Evolutionary conservation across 2,329 filamentous ascomycete genomes (phyloP).

Genomic region (Didymella segeticola): DNA sequence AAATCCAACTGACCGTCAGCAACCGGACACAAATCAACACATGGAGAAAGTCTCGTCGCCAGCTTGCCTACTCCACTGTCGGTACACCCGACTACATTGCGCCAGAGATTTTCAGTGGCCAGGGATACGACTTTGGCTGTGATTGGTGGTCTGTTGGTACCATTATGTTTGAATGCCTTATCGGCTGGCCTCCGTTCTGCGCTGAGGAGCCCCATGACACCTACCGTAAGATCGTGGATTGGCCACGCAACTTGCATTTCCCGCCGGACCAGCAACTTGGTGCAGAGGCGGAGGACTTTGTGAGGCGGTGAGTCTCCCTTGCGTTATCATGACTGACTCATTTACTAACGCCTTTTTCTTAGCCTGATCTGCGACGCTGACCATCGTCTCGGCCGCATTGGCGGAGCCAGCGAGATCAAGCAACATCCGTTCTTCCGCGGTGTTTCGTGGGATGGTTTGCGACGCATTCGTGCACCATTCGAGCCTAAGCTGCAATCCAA

Average conservation of each 20-base stretch:
- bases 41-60: conserved; percentile 92
- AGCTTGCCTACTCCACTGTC: conserved; percentile 98
- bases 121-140: conserved; percentile 95
- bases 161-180: conserved; percentile 99
- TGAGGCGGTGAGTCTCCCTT: conserved; percentile 73
- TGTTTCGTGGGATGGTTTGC: conserved; percentile 91
- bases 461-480: conserved; percentile 92
- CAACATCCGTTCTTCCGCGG: conserved; percentile 94
- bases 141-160: conserved; percentile 99
- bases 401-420: conserved; percentile 91
- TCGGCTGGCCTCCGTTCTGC: conserved; percentile 99
- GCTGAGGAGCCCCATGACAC: conserved; percentile 97
- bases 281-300: conserved; percentile 87
- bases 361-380: conserved; percentile 95
- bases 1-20: conserved; percentile 97
- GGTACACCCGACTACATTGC: conserved; percentile 99
- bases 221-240: conserved; percentile 99
- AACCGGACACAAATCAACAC: conserved; percentile 98
- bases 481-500: conserved; percentile 92
- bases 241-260: conserved; percentile 94
- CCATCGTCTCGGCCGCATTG: conserved; percentile 82
- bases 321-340: conserved; percentile 17
- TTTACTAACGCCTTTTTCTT: conserved; percentile 23
- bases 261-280: conserved; percentile 92
- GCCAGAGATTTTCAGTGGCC: conserved; percentile 95